Evolutionary conservation across 106 monocot genomes (phyloP).

Genomic region (Ottelia alismoides): DNA sequence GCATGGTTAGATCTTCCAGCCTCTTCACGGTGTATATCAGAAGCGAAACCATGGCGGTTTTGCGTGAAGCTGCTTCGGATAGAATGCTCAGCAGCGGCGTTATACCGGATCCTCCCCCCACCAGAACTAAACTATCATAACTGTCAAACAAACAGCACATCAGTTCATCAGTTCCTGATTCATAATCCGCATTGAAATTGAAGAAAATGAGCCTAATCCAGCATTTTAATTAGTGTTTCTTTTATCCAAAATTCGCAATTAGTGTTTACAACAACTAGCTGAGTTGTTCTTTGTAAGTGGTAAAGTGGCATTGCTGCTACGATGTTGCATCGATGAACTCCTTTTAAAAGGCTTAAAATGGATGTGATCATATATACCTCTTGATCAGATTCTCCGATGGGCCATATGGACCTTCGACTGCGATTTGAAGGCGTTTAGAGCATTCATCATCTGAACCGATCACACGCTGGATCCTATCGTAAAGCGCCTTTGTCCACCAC

Average conservation of each 20-base stretch:
- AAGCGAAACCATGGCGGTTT: background rate
- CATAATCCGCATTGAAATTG: background rate
- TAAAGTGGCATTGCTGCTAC: background rate
- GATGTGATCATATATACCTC: slow-evolving; percentile 45
- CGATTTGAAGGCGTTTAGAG: slow-evolving; percentile 17
- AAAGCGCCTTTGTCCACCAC: slow-evolving; percentile 54
- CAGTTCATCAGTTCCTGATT: background rate
- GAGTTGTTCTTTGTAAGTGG: no score
- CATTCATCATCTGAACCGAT: slow-evolving; percentile 4
- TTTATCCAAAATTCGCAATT: background rate
- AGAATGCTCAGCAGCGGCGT: slow-evolving; percentile 76
- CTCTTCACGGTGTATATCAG: slow-evolving; percentile 51
- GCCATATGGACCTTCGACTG: slow-evolving; percentile 81
- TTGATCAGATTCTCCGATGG: slow-evolving; percentile 25
- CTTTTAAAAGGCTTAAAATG: no score
- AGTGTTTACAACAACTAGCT: background rate
- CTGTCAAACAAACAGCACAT: slow-evolving; percentile 16
- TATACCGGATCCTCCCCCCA: slow-evolving; percentile 83
- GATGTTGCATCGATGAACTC: background rate
- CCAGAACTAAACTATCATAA: slow-evolving; percentile 50
- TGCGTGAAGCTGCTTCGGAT: slow-evolving; percentile 35
- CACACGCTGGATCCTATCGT: slow-evolving; percentile 22
- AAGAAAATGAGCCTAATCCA: background rate
- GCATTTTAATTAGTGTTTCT: background rate
- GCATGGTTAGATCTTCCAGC: slow-evolving; percentile 51